A percentile compares a stretch with the other conserved stretches of the same genome.
Conservation (phyloP, 352 stramenopile genomes). For the Chrysophaeum taylorii region DNA sequence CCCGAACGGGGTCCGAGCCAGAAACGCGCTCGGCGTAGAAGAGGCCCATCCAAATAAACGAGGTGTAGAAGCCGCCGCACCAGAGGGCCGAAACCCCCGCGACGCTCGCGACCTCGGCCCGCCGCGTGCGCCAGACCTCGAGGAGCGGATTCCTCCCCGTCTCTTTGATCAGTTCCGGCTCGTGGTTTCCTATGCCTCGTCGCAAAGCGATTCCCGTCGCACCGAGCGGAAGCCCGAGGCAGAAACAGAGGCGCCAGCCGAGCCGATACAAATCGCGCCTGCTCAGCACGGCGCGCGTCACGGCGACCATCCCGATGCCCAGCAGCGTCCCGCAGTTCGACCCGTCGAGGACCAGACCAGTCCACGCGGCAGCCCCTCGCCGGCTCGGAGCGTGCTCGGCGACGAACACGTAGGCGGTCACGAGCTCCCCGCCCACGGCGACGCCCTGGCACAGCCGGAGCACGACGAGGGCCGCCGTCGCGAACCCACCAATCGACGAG, state of each 20-base stretch:
- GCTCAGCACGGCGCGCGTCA: neutral
- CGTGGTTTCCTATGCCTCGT: neutral
- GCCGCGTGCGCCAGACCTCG: neutral
- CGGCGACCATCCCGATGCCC: constrained; percentile 3
- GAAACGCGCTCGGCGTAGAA: neutral
- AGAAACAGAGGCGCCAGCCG: neutral
- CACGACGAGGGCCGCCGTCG: neutral
- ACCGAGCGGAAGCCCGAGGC: neutral
- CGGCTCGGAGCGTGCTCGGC: neutral
- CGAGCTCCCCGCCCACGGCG: neutral
- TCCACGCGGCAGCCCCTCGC: neutral
- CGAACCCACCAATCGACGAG: neutral
- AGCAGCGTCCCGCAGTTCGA: neutral
- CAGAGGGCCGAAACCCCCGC: neutral
- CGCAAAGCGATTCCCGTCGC: neutral
- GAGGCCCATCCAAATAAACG: neutral
- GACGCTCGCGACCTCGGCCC: neutral
- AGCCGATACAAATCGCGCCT: neutral
- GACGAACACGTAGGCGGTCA: neutral
- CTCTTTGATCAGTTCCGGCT: neutral
- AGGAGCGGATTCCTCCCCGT: neutral
- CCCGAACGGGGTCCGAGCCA: too few species aligned
- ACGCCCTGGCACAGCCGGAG: neutral
- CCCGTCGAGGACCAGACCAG: neutral
- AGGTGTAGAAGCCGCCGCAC: neutral